These are phyloP conservation scores for Atalantia buxifolia DNA, from an alignment of 345 rosid genomes.

Conservation along the genomic window DNA sequence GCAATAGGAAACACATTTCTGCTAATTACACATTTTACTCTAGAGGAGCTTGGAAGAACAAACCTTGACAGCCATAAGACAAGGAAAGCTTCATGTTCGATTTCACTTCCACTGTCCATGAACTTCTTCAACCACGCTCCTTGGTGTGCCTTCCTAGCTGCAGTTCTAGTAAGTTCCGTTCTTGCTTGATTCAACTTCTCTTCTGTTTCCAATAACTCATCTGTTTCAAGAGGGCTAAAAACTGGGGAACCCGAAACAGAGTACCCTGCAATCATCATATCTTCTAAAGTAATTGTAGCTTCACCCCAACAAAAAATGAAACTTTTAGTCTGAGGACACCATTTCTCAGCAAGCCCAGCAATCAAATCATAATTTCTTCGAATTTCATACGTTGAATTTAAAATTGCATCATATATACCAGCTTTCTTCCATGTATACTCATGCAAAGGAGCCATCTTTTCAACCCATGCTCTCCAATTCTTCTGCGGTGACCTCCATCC, in stretches of 20 bases:
- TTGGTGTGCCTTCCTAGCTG: not conserved
- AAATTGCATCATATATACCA: conserved; percentile 44
- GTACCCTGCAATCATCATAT: conserved; percentile 37
- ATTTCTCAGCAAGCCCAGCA: conserved; percentile 40
- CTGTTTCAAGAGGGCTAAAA: conserved; percentile 20
- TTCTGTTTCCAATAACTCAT: conserved; percentile 15
- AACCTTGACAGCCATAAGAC: conserved; percentile 34
- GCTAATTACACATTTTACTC: not conserved
- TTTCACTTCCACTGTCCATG: conserved; percentile 19
- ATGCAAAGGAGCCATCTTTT: conserved; percentile 27
- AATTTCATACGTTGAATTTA: conserved; percentile 36
- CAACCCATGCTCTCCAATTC: conserved; percentile 46
- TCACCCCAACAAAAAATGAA: conserved; percentile 60
- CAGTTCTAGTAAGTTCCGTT: not conserved
- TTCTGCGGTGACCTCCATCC: conserved; percentile 32
- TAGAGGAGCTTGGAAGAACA: conserved; percentile 6
- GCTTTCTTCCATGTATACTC: conserved; percentile 34
- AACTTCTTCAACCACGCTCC: conserved; percentile 21
- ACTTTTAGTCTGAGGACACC: conserved; percentile 43
- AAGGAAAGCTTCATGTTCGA: conserved; percentile 51
- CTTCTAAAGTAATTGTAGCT: conserved; percentile 49
- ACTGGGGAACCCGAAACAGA: conserved; percentile 47
- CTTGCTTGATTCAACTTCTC: conserved; percentile 10
- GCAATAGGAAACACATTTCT: conserved; percentile 22
- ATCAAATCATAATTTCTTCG: conserved; percentile 28